Evolutionary conservation across 352 stramenopile species (phyloP).

Genomic region (Phytophthora citricola): DNA sequence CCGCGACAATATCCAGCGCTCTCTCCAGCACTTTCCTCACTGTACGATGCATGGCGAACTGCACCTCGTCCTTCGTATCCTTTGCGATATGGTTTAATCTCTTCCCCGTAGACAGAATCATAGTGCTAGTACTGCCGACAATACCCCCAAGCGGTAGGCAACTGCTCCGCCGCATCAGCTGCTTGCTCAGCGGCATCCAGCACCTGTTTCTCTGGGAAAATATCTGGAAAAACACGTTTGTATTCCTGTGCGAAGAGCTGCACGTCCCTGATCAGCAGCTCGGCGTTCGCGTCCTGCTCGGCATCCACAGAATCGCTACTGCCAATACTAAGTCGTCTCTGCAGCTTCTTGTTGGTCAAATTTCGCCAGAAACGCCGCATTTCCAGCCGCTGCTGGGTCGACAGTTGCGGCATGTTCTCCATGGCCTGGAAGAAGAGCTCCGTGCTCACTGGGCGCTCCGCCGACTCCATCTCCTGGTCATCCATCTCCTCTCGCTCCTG

Average conservation of each 20-base stretch:
- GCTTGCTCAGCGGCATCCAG: constrained; percentile 59
- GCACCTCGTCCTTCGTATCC: constrained; percentile 86
- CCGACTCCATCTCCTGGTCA: constrained; percentile 58
- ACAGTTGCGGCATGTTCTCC: constrained; percentile 60
- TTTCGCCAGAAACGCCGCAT: constrained; percentile 84
- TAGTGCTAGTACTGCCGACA: constrained; percentile 78
- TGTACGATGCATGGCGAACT: constrained; percentile 82
- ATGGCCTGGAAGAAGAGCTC: constrained; percentile 75
- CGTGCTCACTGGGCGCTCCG: constrained; percentile 58
- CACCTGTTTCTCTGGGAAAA: constrained; percentile 78
- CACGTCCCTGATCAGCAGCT: constrained; percentile 67
- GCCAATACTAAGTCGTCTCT: constrained; percentile 8
- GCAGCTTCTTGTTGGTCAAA: constrained; percentile 60
- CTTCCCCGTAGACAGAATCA: constrained; percentile 83
- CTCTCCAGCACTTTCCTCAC: constrained; percentile 80
- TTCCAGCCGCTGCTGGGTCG: constrained; percentile 66
- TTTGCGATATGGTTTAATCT: constrained; percentile 84
- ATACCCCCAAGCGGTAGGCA: constrained; percentile 62
- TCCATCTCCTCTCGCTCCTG: constrained; percentile 82
- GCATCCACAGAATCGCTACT: constrained; percentile 7
- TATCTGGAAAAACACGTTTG: constrained; percentile 79
- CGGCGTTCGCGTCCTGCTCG: constrained; percentile 1
- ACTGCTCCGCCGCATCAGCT: constrained; percentile 39
- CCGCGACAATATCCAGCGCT: constrained; percentile 77
- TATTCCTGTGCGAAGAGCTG: constrained; percentile 84